phyloP scores from a whole-genome alignment of 2,329 filamentous ascomycete species.

The Ascochyta clinopodiicola region DNA sequence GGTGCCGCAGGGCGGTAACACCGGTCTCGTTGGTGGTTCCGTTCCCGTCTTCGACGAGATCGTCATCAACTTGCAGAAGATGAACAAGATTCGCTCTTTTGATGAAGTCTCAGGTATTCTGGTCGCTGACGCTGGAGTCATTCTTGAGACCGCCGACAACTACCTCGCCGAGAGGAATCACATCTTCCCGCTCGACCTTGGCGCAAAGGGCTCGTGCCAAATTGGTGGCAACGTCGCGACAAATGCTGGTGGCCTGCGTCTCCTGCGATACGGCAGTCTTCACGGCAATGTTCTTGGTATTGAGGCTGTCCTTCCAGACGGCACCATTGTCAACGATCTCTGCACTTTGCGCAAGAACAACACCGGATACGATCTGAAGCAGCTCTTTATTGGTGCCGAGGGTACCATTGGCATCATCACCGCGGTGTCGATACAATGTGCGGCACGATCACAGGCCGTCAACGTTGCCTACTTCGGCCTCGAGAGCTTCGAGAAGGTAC shows the following conservation, averaged over 20 bases:
- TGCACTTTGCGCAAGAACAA: slow-evolving; percentile 95
- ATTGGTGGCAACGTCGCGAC: slow-evolving; percentile 96
- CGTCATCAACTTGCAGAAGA: slow-evolving; percentile 85
- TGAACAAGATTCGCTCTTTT: slow-evolving; percentile 91
- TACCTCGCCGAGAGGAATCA: slow-evolving; percentile 82
- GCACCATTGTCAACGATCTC: slow-evolving; percentile 89
- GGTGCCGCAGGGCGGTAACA: slow-evolving; percentile 96
- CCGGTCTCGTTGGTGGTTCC: slow-evolving; percentile 91
- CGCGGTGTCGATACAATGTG: slow-evolving; percentile 85
- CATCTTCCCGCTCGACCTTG: slow-evolving; percentile 96
- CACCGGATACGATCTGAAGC: slow-evolving; percentile 96
- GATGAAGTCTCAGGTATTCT: slow-evolving; percentile 91
- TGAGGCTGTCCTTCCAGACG: slow-evolving; percentile 91
- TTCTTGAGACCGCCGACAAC: slow-evolving; percentile 87
- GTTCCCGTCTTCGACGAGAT: slow-evolving; percentile 99
- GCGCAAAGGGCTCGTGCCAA: slow-evolving; percentile 95
- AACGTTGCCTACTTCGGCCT: slow-evolving; percentile 96
- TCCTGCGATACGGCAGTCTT: slow-evolving; percentile 91
- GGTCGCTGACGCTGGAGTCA: slow-evolving; percentile 87
- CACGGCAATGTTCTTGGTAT: slow-evolving; percentile 92
- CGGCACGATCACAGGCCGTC: slow-evolving; percentile 82
- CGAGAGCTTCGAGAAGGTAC: slow-evolving; percentile 87
- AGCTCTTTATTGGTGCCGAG: slow-evolving; percentile 94
- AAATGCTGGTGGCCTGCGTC: slow-evolving; percentile 88
- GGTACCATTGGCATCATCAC: slow-evolving; percentile 96